Evolutionary conservation across 495 filamentous ascomycete species (phyloP).

Genomic region (Penicillium bovifimosum): DNA sequence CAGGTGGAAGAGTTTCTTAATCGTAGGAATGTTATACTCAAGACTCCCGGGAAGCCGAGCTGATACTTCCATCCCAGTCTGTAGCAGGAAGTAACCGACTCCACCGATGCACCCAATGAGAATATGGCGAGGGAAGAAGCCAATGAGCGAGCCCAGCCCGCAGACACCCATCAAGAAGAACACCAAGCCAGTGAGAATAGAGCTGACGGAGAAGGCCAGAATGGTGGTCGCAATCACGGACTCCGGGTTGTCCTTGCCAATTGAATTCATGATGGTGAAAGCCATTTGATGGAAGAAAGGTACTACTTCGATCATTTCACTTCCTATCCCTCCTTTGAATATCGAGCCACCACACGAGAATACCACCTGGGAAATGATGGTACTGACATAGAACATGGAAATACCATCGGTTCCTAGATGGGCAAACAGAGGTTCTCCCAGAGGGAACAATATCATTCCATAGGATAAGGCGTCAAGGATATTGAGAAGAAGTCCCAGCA

Average conservation of each 20-base stretch:
- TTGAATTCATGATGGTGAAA: constrained; percentile 69
- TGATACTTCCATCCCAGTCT: constrained; percentile 91
- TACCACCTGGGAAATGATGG: constrained; percentile 88
- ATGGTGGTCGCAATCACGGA: constrained; percentile 90
- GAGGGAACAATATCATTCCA: constrained; percentile 93
- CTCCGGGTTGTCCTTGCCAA: constrained; percentile 75
- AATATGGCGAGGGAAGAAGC: constrained; percentile 94
- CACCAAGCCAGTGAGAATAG: constrained; percentile 80
- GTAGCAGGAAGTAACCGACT: constrained; percentile 92
- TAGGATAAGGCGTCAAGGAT: constrained; percentile 93
- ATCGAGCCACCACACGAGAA: constrained; percentile 80
- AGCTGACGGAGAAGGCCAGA: constrained; percentile 82
- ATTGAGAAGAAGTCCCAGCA: constrained; percentile 84
- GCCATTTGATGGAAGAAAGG: constrained; percentile 99
- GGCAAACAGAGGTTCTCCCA: constrained; percentile 77
- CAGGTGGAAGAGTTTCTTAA: constrained; percentile 60
- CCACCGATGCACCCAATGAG: constrained; percentile 96
- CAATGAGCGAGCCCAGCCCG: constrained; percentile 82
- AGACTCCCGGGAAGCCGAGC: constrained; percentile 80
- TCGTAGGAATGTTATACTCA: constrained; percentile 68
- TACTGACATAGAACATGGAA: constrained; percentile 98
- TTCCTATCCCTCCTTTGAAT: constrained; percentile 89
- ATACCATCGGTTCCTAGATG: constrained; percentile 86
- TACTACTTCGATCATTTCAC: constrained; percentile 98
- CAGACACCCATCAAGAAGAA: constrained; percentile 87